phyloP scores from a whole-genome alignment of 495 filamentous ascomycete species.

The Cercophora samala region DNA sequence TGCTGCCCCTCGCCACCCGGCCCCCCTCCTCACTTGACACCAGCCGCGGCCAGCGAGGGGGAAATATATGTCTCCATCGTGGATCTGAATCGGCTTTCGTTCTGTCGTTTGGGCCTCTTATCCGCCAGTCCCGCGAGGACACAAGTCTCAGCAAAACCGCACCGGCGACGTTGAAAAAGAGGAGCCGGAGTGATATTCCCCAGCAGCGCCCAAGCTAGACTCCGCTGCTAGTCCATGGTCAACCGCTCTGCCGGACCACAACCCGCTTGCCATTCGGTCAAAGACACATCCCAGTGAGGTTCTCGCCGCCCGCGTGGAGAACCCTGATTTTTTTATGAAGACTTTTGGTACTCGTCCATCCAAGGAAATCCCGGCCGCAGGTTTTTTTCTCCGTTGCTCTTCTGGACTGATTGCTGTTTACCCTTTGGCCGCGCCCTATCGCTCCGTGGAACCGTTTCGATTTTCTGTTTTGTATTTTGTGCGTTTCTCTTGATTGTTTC shows the following conservation, averaged over 20 bases:
- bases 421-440: conserved; percentile 16
- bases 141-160: conserved; percentile 10
- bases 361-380: conserved; percentile 34
- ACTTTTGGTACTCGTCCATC: conserved; percentile 28
- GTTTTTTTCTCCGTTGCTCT: conserved; percentile 28
- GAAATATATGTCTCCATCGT: conserved; percentile 34
- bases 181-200: conserved; percentile 13
- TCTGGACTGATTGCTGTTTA: conserved; percentile 19
- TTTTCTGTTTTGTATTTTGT: conserved; percentile 27
- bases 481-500: conserved; percentile 17
- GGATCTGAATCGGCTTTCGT: conserved; percentile 18
- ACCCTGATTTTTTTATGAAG: conserved; percentile 25
- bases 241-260: conserved; percentile 22
- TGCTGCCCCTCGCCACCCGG: conserved; percentile 31
- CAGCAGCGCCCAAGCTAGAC: conserved; percentile 15
- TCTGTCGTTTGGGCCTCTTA: conserved; percentile 8
- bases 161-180: conserved; percentile 18
- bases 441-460: conserved; percentile 10
- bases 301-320: conserved; percentile 35
- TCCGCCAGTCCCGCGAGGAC: conserved; percentile 16
- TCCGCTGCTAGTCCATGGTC: conserved; percentile 21
- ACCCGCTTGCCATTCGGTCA: conserved; percentile 20
- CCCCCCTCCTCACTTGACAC: conserved; percentile 1
- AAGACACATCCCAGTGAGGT: conserved; percentile 34
- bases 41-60: conserved; percentile 15